Percentiles rank a stretch among this genome's conserved stretches.
phyloP scores from a whole-genome alignment of 257 asterid genomes.

The Ophiorrhiza pumila region DNA sequence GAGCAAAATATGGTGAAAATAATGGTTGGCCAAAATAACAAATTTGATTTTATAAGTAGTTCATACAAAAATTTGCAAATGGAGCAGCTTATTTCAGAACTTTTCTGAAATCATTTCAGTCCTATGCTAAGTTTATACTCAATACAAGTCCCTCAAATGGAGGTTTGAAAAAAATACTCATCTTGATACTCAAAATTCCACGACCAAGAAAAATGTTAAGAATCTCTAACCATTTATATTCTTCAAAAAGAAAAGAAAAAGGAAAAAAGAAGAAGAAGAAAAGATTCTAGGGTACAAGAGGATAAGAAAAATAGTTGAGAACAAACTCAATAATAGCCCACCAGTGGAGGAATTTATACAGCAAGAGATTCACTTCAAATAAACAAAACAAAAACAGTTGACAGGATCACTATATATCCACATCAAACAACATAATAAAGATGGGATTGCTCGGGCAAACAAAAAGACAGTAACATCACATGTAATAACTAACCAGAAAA shows the following conservation, averaged over 20 bases:
- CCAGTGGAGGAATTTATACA: neutral
- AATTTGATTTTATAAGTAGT: neutral
- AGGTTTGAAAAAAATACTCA: neutral
- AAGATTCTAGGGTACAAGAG: neutral
- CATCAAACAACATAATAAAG: neutral
- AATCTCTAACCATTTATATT: neutral
- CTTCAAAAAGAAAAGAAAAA: neutral
- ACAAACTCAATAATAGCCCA: neutral
- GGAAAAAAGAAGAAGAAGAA: neutral
- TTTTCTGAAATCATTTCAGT: neutral
- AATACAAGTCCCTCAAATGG: neutral
- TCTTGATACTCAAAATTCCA: neutral
- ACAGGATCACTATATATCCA: neutral
- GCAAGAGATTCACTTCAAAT: neutral
- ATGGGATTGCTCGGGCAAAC: neutral
- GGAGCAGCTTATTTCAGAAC: neutral
- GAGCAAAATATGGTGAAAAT: neutral
- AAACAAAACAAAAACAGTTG: neutral
- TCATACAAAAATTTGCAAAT: neutral
- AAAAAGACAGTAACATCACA: neutral
- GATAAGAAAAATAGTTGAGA: neutral
- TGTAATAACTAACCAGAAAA: neutral
- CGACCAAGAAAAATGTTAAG: neutral
- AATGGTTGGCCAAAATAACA: neutral
- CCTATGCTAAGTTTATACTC: neutral